A percentile compares a stretch with the other conserved stretches of the same genome.
These are phyloP conservation scores for Batkoa obscura DNA, from an alignment of 371 early-diverging fungal species.

Conservation along the genomic window DNA sequence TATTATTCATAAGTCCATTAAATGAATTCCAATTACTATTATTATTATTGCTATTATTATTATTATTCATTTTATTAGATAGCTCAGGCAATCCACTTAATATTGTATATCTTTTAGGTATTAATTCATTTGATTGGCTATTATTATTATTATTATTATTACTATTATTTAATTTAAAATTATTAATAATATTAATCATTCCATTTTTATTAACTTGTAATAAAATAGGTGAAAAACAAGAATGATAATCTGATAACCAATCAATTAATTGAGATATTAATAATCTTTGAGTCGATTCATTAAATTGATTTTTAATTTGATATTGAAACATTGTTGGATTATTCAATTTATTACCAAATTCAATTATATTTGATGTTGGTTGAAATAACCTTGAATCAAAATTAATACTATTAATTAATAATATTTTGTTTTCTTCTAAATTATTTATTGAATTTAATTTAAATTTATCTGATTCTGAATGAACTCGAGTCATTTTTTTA, in stretches of 20 bases:
- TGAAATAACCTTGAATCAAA: not conserved
- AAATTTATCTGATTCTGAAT: conserved; percentile 1
- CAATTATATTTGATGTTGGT: not conserved
- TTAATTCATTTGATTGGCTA: not conserved
- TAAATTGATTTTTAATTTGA: not conserved
- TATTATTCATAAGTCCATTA: conserved; percentile 21
- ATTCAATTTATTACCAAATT: not conserved
- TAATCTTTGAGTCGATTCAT: not conserved
- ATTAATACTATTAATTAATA: not conserved
- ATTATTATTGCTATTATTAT: too few relatives aligned
- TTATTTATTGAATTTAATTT: not conserved
- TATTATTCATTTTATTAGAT: conserved; percentile 22
- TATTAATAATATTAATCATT: not conserved
- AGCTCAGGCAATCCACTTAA: conserved; percentile 32
- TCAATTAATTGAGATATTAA: conserved; percentile 16
- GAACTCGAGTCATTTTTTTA: not conserved
- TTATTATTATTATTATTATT: too few relatives aligned
- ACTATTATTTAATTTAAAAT: not conserved
- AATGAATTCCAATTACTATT: conserved; percentile 12
- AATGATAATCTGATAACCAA: conserved; percentile 17
- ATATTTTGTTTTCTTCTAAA: not conserved
- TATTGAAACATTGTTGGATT: not conserved
- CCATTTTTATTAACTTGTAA: conserved; percentile 13
- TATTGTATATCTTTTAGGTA: conserved; percentile 19
- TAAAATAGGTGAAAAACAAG: conserved; percentile 15